A percentile compares a stretch with the other conserved stretches of the same genome.
Evolutionary conservation across 1,139 yeast species (phyloP).

Genomic region (Scheffersomyces lignicola): DNA sequence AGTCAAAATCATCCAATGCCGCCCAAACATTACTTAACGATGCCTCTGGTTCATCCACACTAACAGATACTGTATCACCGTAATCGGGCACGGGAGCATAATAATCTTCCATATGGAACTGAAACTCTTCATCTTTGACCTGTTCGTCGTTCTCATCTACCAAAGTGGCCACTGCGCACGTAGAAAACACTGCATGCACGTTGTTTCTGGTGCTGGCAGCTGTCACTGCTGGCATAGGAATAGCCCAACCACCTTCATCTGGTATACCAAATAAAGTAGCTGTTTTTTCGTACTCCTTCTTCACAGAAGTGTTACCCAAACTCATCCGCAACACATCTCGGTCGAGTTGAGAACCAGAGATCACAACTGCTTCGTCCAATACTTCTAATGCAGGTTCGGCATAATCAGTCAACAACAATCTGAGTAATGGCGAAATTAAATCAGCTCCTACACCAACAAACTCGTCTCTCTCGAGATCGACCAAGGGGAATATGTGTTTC

Average conservation of each 20-base stretch:
- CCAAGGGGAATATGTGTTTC: slow-evolving; percentile 70
- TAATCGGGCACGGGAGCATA: slow-evolving; percentile 40
- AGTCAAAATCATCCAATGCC: slow-evolving; percentile 90
- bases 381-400: slow-evolving; percentile 90
- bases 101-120: slow-evolving; percentile 69
- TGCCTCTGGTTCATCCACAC: slow-evolving; percentile 64
- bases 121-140: slow-evolving; percentile 42
- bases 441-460: slow-evolving; percentile 94
- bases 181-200: slow-evolving; percentile 92
- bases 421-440: slow-evolving; percentile 80
- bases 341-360: slow-evolving; percentile 90
- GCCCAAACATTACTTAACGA: slow-evolving; percentile 95
- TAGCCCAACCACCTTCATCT: slow-evolving; percentile 97
- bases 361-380: slow-evolving; percentile 77
- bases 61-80: slow-evolving; percentile 37
- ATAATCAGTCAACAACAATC: slow-evolving; percentile 79
- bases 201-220: slow-evolving; percentile 88
- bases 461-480: slow-evolving; percentile 76
- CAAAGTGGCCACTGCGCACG: slow-evolving; percentile 53
- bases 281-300: slow-evolving; percentile 80
- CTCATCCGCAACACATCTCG: slow-evolving; percentile 90
- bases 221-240: slow-evolving; percentile 90
- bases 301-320: slow-evolving; percentile 75
- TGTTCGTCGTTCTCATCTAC: slow-evolving; percentile 28
- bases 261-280: slow-evolving; percentile 95